Evolutionary conservation across 78 protist genomes (phyloP), one percentile per base, ranked within the genome.

Genomic region (Pelomyxa schiedti): DNA sequence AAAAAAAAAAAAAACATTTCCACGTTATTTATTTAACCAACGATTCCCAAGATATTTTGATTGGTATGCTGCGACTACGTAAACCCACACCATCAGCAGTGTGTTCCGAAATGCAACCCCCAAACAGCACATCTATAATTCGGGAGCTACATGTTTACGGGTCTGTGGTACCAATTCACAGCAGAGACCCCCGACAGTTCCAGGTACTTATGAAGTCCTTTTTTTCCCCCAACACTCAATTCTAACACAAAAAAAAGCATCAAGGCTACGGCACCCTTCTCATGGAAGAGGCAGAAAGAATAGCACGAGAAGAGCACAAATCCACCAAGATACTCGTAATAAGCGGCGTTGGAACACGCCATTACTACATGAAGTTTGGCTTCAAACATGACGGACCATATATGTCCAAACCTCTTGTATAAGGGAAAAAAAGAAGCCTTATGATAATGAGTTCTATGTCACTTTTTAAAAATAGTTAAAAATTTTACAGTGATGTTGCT

Each of bases 91-190:
- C 74, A 8, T 64, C 79, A 5, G 63, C 94, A 3, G n/a, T n/a
- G n/a, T n/a, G n/a, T n/a, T 16, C 32, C 58, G 58, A 47, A 16
- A 86, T 86, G 73, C 53, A 94, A 16, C 91, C 92, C 9, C 94
- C 89, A 38, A 82, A 90, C 8, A 84, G 77, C 7, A 53, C 76
- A 41, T 87, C 96, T n/a, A 78, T 94, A 6, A 94, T 96, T 9
- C 90, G 99, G 37, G 99, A 96, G 79, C 88, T 96, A 66, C 99
- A 96, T 42, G 99, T 96, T 36, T 90, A 77, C 77, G 98, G 98
- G 58, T 30, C 71, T 28, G 92, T 81, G 0, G 93, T 90, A n/a
- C 81, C 96, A 3, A 82, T 93, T 39, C 83, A 89, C 32, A 64
- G n/a, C 29, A 58, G 93, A 26, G 92, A 83, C 36, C 81, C 88